A percentile compares a stretch with the other conserved stretches of the same genome.
These are phyloP conservation scores for Parafenestella ontariensis DNA, from an alignment of 2,329 filamentous ascomycete species.

Conservation along the genomic window DNA sequence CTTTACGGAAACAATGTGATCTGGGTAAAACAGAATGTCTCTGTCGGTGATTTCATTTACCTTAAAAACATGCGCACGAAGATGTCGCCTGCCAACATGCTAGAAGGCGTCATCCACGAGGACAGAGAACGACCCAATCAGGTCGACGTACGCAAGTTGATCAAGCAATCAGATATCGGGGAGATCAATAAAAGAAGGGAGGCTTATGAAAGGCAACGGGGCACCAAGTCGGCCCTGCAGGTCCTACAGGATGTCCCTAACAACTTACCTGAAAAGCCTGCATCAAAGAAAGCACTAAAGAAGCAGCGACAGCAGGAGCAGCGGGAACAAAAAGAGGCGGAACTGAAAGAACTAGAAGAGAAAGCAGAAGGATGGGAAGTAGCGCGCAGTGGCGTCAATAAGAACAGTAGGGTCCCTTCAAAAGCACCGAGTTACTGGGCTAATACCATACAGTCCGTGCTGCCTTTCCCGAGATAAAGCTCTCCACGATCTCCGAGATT, in stretches of 20 bases:
- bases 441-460: slow-evolving; percentile 54
- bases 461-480: slow-evolving; percentile 47
- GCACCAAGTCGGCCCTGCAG: slow-evolving; percentile 19
- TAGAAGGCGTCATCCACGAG: slow-evolving; percentile 76
- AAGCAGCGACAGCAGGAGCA: slow-evolving; percentile 45
- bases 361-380: slow-evolving; percentile 20
- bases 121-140: slow-evolving; percentile 62
- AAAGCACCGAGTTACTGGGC: neutral
- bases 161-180: slow-evolving; percentile 11
- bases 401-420: slow-evolving; percentile 47
- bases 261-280: slow-evolving; percentile 24
- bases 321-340: slow-evolving; percentile 44
- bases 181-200: slow-evolving; percentile 63
- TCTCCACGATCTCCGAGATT: slow-evolving; percentile 54
- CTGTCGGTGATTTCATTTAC: slow-evolving; percentile 66
- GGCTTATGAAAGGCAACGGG: slow-evolving; percentile 61
- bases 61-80: slow-evolving; percentile 78
- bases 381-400: slow-evolving; percentile 42
- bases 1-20: slow-evolving; percentile 72
- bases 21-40: slow-evolving; percentile 64
- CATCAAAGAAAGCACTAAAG: slow-evolving; percentile 47
- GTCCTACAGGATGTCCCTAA: slow-evolving; percentile 23
- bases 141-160: slow-evolving; percentile 60
- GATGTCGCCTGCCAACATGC: slow-evolving; percentile 54
- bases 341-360: slow-evolving; percentile 32